These are phyloP conservation scores for Phylloporus arenicola DNA, from an alignment of 768 basidiomycete genomes.

Conservation along the genomic window DNA sequence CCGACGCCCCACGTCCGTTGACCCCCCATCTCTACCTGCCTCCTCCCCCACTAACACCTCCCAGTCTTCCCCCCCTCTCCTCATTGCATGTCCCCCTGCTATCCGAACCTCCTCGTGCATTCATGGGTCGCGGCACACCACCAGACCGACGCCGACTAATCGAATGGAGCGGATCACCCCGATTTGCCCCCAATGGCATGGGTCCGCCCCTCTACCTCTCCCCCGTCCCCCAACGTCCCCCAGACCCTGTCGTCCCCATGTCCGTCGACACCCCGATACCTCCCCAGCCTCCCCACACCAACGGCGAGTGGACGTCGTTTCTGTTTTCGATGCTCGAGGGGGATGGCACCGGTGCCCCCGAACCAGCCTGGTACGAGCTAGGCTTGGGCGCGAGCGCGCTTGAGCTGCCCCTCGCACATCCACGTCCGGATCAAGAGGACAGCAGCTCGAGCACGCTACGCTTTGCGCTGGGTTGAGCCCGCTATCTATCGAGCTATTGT, in stretches of 20 bases:
- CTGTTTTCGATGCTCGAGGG: constrained; percentile 32
- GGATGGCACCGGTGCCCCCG: constrained; percentile 19
- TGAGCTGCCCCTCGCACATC: constrained; percentile 11
- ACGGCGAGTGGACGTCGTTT: constrained; percentile 31
- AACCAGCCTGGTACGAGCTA: constrained; percentile 28
- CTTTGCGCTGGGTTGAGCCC: constrained; percentile 26
- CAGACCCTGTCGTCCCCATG: constrained; percentile 20
- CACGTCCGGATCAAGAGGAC: constrained; percentile 14
- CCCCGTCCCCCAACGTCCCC: constrained; percentile 17
- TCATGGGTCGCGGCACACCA: constrained; percentile 32
- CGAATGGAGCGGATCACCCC: constrained; percentile 26
- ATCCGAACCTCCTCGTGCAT: constrained; percentile 30
- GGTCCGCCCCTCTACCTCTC: constrained; percentile 25
- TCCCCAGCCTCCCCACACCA: constrained; percentile 5
- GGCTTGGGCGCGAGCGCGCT: constrained; percentile 14
- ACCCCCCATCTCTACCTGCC: constrained; percentile 2
- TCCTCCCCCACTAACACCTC: constrained; percentile 6
- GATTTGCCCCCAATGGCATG: constrained; percentile 15
- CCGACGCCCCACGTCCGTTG: constrained; percentile 2
- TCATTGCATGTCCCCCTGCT: constrained; percentile 30
- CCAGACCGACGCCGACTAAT: constrained; percentile 26
- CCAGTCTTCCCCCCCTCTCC: constrained; percentile 21
- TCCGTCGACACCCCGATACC: constrained; percentile 13
- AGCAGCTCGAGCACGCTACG: constrained; percentile 27
- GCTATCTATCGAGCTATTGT: constrained; percentile 29